phyloP scores from a whole-genome alignment of 2,329 filamentous ascomycete species.

The Alternaria panax region DNA sequence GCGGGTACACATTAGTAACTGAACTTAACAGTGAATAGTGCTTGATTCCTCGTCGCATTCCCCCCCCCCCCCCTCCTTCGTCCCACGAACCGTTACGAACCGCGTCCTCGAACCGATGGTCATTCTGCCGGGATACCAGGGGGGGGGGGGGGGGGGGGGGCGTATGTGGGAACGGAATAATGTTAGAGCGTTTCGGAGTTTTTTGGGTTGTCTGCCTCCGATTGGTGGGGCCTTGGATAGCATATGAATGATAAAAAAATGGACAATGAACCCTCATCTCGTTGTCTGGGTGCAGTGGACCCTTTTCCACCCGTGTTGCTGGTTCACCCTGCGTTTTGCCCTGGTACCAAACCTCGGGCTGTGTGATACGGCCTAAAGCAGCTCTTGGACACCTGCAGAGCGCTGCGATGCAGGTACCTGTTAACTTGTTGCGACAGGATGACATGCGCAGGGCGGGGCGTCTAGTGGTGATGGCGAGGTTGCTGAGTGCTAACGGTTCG shows the following conservation, averaged over 20 bases:
- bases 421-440: background rate
- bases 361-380: background rate
- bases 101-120: background rate
- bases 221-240: background rate
- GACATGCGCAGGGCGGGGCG: background rate
- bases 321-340: background rate
- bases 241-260: slow-evolving; percentile 14
- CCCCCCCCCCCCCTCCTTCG: slow-evolving; percentile 8
- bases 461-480: background rate
- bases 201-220: background rate
- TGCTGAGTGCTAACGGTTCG: background rate
- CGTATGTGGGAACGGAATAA: background rate
- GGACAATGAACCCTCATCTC: slow-evolving; percentile 4
- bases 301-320: background rate
- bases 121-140: too few relatives aligned
- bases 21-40: slow-evolving; percentile 36
- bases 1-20: slow-evolving; percentile 20
- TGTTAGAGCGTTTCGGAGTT: slow-evolving; percentile 19
- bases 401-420: background rate
- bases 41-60: slow-evolving; percentile 21
- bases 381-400: background rate
- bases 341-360: background rate
- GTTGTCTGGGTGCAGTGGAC: background rate
- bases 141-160: too few relatives aligned
- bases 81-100: slow-evolving; percentile 9